These are phyloP conservation scores for Warburgia ugandensis DNA, from an alignment of 164 flowering plant species.

Conservation along the genomic window DNA sequence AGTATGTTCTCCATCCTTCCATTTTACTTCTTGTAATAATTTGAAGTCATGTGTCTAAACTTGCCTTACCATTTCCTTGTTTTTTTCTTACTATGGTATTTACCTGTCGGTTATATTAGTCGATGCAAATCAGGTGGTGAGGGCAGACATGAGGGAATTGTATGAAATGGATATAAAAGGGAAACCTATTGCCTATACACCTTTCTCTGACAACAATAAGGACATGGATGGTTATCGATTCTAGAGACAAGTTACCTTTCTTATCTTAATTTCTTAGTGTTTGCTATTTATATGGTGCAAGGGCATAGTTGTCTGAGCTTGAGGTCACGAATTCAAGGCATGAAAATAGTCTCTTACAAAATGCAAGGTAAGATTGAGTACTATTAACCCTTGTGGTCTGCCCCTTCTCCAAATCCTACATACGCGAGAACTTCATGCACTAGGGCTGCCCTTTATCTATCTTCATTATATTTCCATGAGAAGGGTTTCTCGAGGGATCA, in stretches of 20 bases:
- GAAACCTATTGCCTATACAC: slow-evolving; percentile 92
- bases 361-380: too few relatives aligned
- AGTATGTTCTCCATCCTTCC: too few relatives aligned
- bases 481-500: slow-evolving; percentile 99
- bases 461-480: slow-evolving; percentile 4
- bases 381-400: too few relatives aligned
- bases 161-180: slow-evolving; percentile 97
- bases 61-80: neutral
- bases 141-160: slow-evolving; percentile 97
- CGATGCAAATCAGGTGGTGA: slow-evolving; percentile 93
- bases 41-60: too few relatives aligned
- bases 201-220: slow-evolving; percentile 93
- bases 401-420: too few relatives aligned
- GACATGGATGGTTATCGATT: slow-evolving; percentile 99
- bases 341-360: too few relatives aligned
- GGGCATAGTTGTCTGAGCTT: too few relatives aligned
- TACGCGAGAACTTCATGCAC: too few relatives aligned
- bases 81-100: neutral
- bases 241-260: slow-evolving; percentile 84
- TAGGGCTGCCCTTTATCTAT: too few relatives aligned
- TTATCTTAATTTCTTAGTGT: neutral
- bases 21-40: too few relatives aligned
- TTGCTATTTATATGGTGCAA: neutral
- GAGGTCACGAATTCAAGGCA: too few relatives aligned
- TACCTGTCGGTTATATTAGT: slow-evolving; percentile 90